Evolutionary conservation across 2,329 filamentous ascomycete species (phyloP).

Genomic region (Neoascochyta sp.): DNA sequence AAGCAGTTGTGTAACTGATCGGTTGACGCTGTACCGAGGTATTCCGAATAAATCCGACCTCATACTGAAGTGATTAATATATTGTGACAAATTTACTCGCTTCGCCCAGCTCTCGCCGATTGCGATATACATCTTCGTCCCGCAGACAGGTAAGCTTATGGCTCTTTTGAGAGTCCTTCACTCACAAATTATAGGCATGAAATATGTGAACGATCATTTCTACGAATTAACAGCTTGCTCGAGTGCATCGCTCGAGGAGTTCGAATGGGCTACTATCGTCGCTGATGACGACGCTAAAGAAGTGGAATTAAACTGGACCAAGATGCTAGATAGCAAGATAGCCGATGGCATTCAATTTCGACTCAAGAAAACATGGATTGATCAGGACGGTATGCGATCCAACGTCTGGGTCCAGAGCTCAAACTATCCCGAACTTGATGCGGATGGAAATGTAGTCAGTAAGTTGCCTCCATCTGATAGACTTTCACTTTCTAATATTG

Average conservation of each 20-base stretch:
- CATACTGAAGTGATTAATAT: too few relatives aligned
- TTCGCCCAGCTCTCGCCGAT: slow-evolving; percentile 25
- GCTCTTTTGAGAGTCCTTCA: too few relatives aligned
- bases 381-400: slow-evolving; percentile 21
- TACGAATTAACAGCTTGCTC: slow-evolving; percentile 24
- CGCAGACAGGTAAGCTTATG: slow-evolving; percentile 13
- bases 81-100: slow-evolving; percentile 25
- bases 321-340: slow-evolving; percentile 14
- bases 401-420: slow-evolving; percentile 28
- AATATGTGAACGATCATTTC: slow-evolving; percentile 29
- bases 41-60: too few relatives aligned
- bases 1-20: too few relatives aligned
- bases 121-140: slow-evolving; percentile 25
- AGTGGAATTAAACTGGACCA: slow-evolving; percentile 15
- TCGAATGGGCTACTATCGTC: slow-evolving; percentile 18
- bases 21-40: too few relatives aligned
- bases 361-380: slow-evolving; percentile 26
- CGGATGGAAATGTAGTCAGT: slow-evolving; percentile 23
- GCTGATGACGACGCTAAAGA: slow-evolving; percentile 18
- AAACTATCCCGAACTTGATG: slow-evolving; percentile 21
- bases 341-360: slow-evolving; percentile 19
- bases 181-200: slow-evolving; percentile 17
- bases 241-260: slow-evolving; percentile 9
- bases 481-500: too few relatives aligned
- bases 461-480: neutral